phyloP scores from a whole-genome alignment of 1,284 basidiomycete genomes.

The Cutaneotrichosporon mucoides region DNA sequence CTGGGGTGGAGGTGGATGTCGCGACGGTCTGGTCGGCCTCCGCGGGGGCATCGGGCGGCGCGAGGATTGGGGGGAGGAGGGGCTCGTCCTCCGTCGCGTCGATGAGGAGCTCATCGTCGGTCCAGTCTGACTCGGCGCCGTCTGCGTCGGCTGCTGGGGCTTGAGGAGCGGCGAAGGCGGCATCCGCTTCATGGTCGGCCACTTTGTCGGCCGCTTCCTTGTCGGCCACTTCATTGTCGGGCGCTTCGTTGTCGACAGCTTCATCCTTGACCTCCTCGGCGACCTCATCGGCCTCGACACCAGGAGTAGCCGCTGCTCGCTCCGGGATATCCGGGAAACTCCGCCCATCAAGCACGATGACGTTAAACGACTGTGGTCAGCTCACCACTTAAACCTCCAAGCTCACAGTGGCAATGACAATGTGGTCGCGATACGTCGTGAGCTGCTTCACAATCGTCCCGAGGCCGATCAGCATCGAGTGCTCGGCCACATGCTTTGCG shows the following conservation, averaged over 20 bases:
- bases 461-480: conserved; percentile 24
- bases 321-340: conserved; percentile 18
- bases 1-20: not conserved
- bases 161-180: too few species aligned
- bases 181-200: not conserved
- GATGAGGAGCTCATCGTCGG: not conserved
- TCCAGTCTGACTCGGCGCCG: not conserved
- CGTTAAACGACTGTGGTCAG: conserved; percentile 15
- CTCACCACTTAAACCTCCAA: not conserved
- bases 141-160: not conserved
- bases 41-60: not conserved
- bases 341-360: conserved; percentile 25
- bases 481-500: conserved; percentile 7
- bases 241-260: not conserved
- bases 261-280: not conserved
- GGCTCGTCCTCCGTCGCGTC: too few species aligned
- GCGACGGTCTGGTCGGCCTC: not conserved
- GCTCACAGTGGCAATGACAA: conserved; percentile 26
- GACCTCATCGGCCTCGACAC: too few species aligned
- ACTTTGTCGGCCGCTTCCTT: not conserved
- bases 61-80: not conserved
- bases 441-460: conserved; percentile 21
- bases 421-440: conserved; percentile 28
- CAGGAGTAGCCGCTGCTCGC: not conserved
- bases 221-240: not conserved